A percentile compares a stretch with the other conserved stretches of the same genome.
Evolutionary conservation across 108 stramenopile species (phyloP).

Genomic region (Parietichytrium sp.): DNA sequence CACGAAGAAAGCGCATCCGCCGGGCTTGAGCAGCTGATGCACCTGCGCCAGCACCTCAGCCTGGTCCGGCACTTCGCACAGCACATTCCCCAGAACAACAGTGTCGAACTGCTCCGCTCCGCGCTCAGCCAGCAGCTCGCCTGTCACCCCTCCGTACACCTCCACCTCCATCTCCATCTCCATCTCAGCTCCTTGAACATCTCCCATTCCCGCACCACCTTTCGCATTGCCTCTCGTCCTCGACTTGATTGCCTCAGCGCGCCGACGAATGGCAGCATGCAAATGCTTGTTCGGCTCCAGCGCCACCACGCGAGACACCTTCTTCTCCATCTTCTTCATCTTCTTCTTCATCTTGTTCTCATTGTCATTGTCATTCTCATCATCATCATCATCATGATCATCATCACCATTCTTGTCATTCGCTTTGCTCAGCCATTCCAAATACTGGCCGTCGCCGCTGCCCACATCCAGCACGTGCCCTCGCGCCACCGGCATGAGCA

Average conservation of each 20-base stretch:
- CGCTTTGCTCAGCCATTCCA: background rate
- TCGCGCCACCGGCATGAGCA: slow-evolving; percentile 36
- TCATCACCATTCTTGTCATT: no score
- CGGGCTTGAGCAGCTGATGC: slow-evolving; percentile 29
- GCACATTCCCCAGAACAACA: slow-evolving; percentile 54
- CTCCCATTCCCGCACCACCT: background rate
- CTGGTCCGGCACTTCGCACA: slow-evolving; percentile 50
- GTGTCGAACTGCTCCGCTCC: slow-evolving; percentile 45
- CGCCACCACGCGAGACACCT: slow-evolving; percentile 42
- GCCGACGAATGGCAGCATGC: slow-evolving; percentile 38
- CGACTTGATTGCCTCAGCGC: background rate
- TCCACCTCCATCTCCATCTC: no score
- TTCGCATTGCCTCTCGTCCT: slow-evolving; percentile 12
- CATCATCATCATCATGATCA: no score
- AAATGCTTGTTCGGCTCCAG: slow-evolving; percentile 44
- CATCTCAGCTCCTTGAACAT: background rate
- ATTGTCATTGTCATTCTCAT: no score
- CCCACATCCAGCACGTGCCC: slow-evolving; percentile 55
- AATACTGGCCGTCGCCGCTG: slow-evolving; percentile 52
- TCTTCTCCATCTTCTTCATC: no score
- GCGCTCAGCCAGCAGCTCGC: slow-evolving; percentile 20
- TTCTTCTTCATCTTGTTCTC: no score
- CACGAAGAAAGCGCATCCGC: slow-evolving; percentile 49
- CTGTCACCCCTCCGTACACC: background rate
- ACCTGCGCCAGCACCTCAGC: slow-evolving; percentile 35